Conservation (phyloP, 108 stramenopile species). For the Epithemia pelagica region DNA sequence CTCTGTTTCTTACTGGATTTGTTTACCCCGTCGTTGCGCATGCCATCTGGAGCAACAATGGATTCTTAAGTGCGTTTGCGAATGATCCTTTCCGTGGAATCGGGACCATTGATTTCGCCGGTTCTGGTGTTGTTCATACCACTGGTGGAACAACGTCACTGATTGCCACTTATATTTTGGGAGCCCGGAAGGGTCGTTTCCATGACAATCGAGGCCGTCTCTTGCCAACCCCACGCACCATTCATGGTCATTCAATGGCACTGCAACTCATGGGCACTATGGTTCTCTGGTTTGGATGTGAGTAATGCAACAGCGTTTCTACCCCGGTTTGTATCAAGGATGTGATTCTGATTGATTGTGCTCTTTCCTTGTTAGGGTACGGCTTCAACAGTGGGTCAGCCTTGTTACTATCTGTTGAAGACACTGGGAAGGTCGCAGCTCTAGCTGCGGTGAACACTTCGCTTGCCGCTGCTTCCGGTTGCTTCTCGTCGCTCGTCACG, state of each 20-base stretch:
- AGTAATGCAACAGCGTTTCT: conserved; percentile 31
- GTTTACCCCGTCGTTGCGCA: conserved; percentile 89
- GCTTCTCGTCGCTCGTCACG: conserved; percentile 58
- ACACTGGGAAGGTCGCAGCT: conserved; percentile 36
- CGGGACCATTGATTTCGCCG: conserved; percentile 76
- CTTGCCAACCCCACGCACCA: conserved; percentile 32
- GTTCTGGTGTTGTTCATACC: conserved; percentile 60
- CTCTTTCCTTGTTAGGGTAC: conserved; percentile 49
- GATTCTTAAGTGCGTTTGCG: conserved; percentile 64
- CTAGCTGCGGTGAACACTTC: conserved; percentile 79
- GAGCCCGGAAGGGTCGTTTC: conserved; percentile 59
- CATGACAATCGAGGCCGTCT: conserved; percentile 45
- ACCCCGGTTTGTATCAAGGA: not conserved
- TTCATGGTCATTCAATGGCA: conserved; percentile 51
- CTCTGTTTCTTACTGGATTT: conserved; percentile 64
- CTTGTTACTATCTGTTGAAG: conserved; percentile 36
- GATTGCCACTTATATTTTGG: conserved; percentile 49
- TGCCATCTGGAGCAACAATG: conserved; percentile 61
- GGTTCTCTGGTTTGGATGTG: conserved; percentile 80
- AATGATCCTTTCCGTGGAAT: conserved; percentile 46
- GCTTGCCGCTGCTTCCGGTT: conserved; percentile 43
- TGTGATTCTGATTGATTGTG: conserved; percentile 41
- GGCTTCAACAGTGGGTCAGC: conserved; percentile 72
- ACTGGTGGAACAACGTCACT: conserved; percentile 66
- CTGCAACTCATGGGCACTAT: conserved; percentile 74